Conservation (phyloP, 192 early-diverging fungal genomes). For the Fimicolochytrium jonesii region DNA sequence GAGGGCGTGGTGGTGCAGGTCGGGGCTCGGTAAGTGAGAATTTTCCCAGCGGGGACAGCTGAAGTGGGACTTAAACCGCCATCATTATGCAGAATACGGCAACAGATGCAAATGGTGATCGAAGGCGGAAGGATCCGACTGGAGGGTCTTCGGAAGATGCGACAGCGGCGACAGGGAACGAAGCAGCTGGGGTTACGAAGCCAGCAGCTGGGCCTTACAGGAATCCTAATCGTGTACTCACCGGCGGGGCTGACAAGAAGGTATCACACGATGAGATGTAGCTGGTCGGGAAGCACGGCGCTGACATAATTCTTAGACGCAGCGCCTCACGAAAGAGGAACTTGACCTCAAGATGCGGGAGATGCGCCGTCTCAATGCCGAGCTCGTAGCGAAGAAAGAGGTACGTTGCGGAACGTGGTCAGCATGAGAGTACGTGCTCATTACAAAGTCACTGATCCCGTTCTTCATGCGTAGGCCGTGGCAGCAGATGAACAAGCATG, state of each 20-base stretch:
- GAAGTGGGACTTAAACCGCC: too few species aligned
- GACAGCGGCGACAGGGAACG: too few species aligned
- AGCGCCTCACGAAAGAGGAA: slow-evolving; percentile 20
- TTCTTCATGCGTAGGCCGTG: slow-evolving; percentile 6
- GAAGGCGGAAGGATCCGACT: too few species aligned
- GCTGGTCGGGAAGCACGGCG: neutral
- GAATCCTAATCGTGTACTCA: slow-evolving; percentile 12
- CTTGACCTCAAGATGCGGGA: slow-evolving; percentile 22
- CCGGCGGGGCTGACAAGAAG: slow-evolving; percentile 26
- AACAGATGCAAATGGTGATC: too few species aligned
- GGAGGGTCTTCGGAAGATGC: too few species aligned
- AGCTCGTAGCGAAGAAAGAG: slow-evolving; percentile 8
- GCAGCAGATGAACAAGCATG: slow-evolving; percentile 2
- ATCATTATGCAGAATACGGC: too few species aligned
- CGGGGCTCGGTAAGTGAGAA: too few species aligned
- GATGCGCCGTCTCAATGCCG: slow-evolving; percentile 4
- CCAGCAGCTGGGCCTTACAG: too few species aligned
- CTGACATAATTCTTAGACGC: neutral
- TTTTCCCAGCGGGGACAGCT: too few species aligned
- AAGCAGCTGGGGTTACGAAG: too few species aligned
- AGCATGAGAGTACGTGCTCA: neutral
- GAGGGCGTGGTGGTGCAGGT: too few species aligned
- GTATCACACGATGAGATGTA: neutral
- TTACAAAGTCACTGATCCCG: neutral
- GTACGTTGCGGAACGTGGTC: too few species aligned